These are phyloP conservation scores for Zelonia costaricensis DNA, from an alignment of 208 protist genomes.

Conservation along the genomic window DNA sequence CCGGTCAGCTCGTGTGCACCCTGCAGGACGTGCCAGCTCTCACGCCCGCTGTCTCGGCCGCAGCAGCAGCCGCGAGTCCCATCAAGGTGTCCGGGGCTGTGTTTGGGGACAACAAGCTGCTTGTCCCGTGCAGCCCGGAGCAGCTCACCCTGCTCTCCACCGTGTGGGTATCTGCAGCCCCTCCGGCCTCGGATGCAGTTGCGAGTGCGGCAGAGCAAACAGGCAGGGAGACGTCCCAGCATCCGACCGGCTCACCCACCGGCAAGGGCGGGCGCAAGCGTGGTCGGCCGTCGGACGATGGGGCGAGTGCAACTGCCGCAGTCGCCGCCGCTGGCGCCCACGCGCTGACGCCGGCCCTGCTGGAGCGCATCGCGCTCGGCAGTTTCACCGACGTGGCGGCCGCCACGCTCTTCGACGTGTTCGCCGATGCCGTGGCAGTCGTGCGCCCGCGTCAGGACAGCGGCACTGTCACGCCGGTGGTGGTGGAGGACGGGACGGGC, in stretches of 20 bases:
- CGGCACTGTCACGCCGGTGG: background rate
- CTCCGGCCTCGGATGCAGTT: background rate
- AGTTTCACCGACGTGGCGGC: conserved; percentile 57
- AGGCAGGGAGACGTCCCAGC: background rate
- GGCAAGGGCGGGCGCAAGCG: conserved; percentile 12
- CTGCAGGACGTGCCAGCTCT: conserved; percentile 21
- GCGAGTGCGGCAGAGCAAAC: background rate
- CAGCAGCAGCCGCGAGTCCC: conserved; percentile 3
- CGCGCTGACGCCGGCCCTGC: conserved; percentile 31
- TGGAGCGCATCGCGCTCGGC: conserved; percentile 69
- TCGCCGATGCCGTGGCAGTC: conserved; percentile 26
- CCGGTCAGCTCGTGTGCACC: conserved; percentile 6
- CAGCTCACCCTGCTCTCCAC: conserved; percentile 58
- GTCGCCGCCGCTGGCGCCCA: background rate
- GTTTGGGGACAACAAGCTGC: conserved; percentile 52
- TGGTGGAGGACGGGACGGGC: background rate
- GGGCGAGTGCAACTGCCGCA: background rate
- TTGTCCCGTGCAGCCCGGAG: conserved; percentile 54
- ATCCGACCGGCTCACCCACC: background rate
- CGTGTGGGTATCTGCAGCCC: conserved; percentile 12
- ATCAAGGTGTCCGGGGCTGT: conserved; percentile 39
- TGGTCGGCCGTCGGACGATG: background rate
- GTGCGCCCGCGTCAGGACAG: background rate
- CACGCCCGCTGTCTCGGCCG: background rate
- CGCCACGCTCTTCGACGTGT: conserved; percentile 37